Base-by-base conservation (phyloP, 495 filamentous ascomycete species). In the Elaphomyces granulatus region DNA sequence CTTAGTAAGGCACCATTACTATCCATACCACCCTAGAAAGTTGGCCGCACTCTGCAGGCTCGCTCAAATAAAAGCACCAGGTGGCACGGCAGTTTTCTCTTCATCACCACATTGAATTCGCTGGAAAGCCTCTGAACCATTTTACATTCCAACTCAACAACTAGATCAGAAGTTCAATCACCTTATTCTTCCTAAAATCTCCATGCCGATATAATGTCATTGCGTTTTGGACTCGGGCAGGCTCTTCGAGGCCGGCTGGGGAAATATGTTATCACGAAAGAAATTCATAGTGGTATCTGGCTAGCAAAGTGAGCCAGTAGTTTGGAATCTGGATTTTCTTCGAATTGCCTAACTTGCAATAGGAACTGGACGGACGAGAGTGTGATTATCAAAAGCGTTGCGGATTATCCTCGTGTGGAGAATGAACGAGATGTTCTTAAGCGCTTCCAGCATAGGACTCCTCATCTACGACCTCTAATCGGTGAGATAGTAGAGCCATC, bases 341-440 rank as follows among this genome's bases (percentile, higher is more conserved):
- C 16, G 31, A 26, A 31, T 31, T 8, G n/a, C 19, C 35, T 16
- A 23, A n/a, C 32, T 43, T 23, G 16, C 32, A 45, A 40, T 39
- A 62, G 51, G 41, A 52, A 52, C 32, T 42, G 42, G 38, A 42
- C 45, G 28, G 42, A 48, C 38, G 45, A 63, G 39, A 55, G 44
- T 37, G 56, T 58, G 34, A 53, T 64, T 28, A 49, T 61, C 40
- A 67, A 66, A 46, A 58, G 52, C 34, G 51, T 58, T 30, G 42
- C 50, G 8, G 35, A 21, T 15, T 53, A 63, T 40, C 45, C 41
- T 51, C 54, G 55, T 19, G 38, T 66, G 7, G 42, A 55, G 42
- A 66, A 64, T 45, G 62, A 66, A 45, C 52, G 51, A 31, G 48
- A 61, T 36, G 38, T 66, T 46, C 49, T 63, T 18, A 48, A 45